A percentile compares a stretch with the other conserved stretches of the same genome.
Evolutionary conservation across 2,329 filamentous ascomycete genomes (phyloP).

Genomic region (Domatiomyces catenatus): DNA sequence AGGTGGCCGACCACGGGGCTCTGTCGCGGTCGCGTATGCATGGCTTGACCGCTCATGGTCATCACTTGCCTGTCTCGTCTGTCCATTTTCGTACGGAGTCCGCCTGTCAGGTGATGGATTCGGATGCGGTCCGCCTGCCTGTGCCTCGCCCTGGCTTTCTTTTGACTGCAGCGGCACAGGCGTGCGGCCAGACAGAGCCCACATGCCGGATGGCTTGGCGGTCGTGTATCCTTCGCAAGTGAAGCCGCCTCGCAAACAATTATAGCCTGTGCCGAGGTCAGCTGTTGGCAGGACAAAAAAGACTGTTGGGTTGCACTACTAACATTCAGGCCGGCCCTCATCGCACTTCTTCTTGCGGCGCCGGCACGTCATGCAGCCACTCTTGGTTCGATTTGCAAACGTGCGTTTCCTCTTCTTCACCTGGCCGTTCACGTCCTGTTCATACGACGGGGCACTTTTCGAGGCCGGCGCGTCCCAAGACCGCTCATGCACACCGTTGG

Average conservation of each 20-base stretch:
- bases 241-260: constrained; percentile 82
- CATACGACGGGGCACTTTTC: constrained; percentile 37
- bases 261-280: constrained; percentile 46
- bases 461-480: constrained; percentile 34
- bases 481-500: constrained; percentile 11
- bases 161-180: constrained; percentile 72
- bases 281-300: not conserved
- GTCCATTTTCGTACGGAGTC: constrained; percentile 26
- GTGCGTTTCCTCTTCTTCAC: constrained; percentile 35
- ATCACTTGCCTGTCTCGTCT: constrained; percentile 21
- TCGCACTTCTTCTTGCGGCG: constrained; percentile 96
- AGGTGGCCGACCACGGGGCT: constrained; percentile 9
- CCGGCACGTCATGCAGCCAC: constrained; percentile 82
- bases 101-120: constrained; percentile 3
- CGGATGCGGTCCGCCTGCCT: constrained; percentile 4
- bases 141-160: constrained; percentile 39
- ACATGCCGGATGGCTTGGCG: constrained; percentile 54
- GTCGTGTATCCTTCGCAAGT: constrained; percentile 73
- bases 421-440: constrained; percentile 33
- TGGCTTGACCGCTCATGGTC: constrained; percentile 27
- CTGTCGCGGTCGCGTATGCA: constrained; percentile 23
- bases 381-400: constrained; percentile 93
- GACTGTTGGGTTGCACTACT: constrained; percentile 32
- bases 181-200: constrained; percentile 53
- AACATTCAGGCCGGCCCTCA: constrained; percentile 83